Base-by-base conservation (phyloP, 1,284 basidiomycete species). In the Chalciporus sp. region DNA sequence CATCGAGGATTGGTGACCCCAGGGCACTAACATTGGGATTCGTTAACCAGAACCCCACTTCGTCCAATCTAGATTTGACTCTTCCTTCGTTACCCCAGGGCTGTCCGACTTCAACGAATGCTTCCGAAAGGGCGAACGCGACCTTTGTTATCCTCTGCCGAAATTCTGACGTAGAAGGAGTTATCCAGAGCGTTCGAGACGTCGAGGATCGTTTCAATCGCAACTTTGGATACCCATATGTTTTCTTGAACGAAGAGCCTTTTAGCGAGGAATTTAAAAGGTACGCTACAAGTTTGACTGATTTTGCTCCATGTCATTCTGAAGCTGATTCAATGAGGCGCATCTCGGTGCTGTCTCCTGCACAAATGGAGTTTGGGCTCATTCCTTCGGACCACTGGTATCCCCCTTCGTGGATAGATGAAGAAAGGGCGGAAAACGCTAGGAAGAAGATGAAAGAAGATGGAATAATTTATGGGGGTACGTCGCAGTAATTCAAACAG, bases 341-440 rank as follows among this genome's bases (percentile, higher is more conserved):
- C 40, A 79, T 89, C 4, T 75, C 77, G 42, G 75, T 81, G 8
- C 65, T 88, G 40, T 83, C 81, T 10, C 71, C 77, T 42, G 76
- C 83, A 3, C 77, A 77, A 17, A 76, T 85, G 49, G 72, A 76
- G 19, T 95, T 93, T 68, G 93, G 92, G 4, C 66, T 83, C 33
- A 88, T 95, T 47, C 84, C 86, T 1, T 66, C 65, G 19, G 83
- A 88, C 33, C 82, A 91, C 58, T 95, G 93, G 93, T 74, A 78
- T 56, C 85, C 92, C 63, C 92, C 93, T 1, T 77, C 85, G 17
- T 93, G 88, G 87, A 88, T 92, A 51, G 87, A 92, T 58, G 86
- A 92, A 65, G 74, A 82, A 6, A 79, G 76, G 52, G 92, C 92
- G 1, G 75, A 72, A 19, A 76, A 75, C 29, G 78, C 80, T 9